Evolutionary conservation across 2,329 filamentous ascomycete genomes (phyloP).

Genomic region (Zasmidium angulare): DNA sequence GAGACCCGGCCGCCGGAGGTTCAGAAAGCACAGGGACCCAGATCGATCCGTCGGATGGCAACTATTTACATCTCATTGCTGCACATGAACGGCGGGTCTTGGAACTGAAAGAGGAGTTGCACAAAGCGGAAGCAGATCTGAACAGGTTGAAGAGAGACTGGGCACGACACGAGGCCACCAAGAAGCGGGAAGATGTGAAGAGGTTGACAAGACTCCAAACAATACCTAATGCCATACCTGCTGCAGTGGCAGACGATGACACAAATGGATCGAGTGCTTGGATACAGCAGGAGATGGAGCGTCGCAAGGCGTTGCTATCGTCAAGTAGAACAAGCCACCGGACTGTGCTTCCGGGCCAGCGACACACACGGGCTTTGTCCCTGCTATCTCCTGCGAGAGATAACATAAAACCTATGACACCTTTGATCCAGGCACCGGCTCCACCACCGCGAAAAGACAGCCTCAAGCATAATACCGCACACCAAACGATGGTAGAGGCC

Average conservation of each 20-base stretch:
- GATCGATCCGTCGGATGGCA: constrained; percentile 35
- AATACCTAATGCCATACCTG: constrained; percentile 44
- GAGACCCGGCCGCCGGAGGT: constrained; percentile 21
- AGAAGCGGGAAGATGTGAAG: constrained; percentile 68
- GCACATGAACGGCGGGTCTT: constrained; percentile 88
- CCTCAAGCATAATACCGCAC: constrained; percentile 16
- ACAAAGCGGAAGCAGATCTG: constrained; percentile 76
- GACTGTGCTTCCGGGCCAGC: constrained; percentile 62
- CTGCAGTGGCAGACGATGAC: constrained; percentile 19
- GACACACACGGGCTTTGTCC: constrained; percentile 69
- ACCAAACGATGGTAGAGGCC: constrained; percentile 9
- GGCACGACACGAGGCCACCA: constrained; percentile 72
- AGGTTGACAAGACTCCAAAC: constrained; percentile 60
- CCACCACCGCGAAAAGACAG: constrained; percentile 30
- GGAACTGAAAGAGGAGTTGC: constrained; percentile 87
- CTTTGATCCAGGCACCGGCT: constrained; percentile 2
- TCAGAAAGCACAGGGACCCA: constrained; percentile 22
- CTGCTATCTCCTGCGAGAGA: constrained; percentile 66
- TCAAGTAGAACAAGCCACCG: constrained; percentile 50
- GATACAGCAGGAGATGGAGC: constrained; percentile 65
- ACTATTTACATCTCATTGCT: constrained; percentile 85
- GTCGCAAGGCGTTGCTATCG: constrained; percentile 66
- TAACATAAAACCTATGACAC: constrained; percentile 6
- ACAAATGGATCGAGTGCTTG: constrained; percentile 44
- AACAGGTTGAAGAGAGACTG: constrained; percentile 78